Evolutionary conservation across 2,329 filamentous ascomycete genomes (phyloP), one percentile per base, ranked within the genome.

Genomic region (Dryadomyces sulphureus): DNA sequence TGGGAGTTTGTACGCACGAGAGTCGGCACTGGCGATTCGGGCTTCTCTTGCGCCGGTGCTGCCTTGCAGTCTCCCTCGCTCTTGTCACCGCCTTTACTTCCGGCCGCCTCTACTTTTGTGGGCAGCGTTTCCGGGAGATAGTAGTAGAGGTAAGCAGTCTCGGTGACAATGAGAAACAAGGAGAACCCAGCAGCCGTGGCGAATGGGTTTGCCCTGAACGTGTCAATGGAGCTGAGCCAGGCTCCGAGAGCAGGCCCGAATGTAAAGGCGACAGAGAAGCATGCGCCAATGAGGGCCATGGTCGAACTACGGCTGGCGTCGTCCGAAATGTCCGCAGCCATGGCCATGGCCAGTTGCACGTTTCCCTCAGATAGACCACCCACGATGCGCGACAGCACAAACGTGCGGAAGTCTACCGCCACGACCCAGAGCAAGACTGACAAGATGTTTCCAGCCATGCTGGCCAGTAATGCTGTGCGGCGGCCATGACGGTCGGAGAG

Each of bases 231-330:
- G 52, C 85, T 83, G 20, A 98, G 69, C 60, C 79, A 90, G 2
- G 92, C 92, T 49, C 92, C 92, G 7, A 98, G 73, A 9, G 88
- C 88, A 0, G 92, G 92, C 0, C 92, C 92, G 60, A 95, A 93
- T 1, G 92, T 98, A 60, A 98, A 98, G 17, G 92, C 92, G 54
- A 98, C 81, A 50, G 86, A 94, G 66, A 98, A 98, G 66, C 92
- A 96, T 14, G 84, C 89, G 49, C 92, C 92, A 24, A 98, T 90
- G 46, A 98, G 72, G 7, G 92, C 92, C 87, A 98, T 95, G 38
- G 92, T 95, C 19, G 86, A 79, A 20, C 90, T 87, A 24, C 92
- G 78, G 57, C 81, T 83, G 48, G 75, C 73, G 54, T 90, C 83
- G 56, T 93, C 88, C 38, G 86, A 94, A 53, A 98, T 89, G 61